These are phyloP conservation scores for Lagenaria siceraria DNA, from an alignment of 306 rosid genomes.

Conservation along the genomic window DNA sequence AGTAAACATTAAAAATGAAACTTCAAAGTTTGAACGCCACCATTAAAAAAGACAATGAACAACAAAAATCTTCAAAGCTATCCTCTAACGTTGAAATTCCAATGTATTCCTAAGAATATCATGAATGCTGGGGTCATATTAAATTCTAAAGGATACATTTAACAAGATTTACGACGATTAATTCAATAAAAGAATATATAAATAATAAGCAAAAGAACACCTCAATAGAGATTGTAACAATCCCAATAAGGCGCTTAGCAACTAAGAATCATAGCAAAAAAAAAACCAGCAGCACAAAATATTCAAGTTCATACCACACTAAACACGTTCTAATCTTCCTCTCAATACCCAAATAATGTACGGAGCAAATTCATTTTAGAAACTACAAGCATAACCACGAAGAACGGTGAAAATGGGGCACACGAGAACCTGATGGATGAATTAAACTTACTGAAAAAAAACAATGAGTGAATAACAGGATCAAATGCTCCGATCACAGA, in stretches of 20 bases:
- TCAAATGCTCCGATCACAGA: conserved; percentile 20
- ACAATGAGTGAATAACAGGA: conserved; percentile 14
- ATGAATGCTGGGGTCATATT: neutral
- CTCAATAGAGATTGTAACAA: neutral
- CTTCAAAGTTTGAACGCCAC: neutral
- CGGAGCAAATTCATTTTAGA: neutral
- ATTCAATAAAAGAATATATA: neutral
- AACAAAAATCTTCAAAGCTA: neutral
- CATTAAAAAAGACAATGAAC: neutral
- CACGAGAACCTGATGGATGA: neutral
- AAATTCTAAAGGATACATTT: neutral
- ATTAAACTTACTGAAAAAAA: conserved; percentile 27
- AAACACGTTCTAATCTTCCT: neutral
- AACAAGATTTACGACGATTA: neutral
- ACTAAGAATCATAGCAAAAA: neutral
- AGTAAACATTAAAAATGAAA: neutral
- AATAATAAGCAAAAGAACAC: neutral
- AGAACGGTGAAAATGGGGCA: neutral
- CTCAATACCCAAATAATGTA: neutral
- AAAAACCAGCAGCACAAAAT: neutral
- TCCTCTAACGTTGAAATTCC: neutral
- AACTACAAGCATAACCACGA: conserved; percentile 2
- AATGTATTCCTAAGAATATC: neutral
- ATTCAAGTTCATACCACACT: neutral
- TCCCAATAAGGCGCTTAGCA: neutral